Evolutionary conservation across 257 asterid species (phyloP).

Genomic region (Avicennia marina): DNA sequence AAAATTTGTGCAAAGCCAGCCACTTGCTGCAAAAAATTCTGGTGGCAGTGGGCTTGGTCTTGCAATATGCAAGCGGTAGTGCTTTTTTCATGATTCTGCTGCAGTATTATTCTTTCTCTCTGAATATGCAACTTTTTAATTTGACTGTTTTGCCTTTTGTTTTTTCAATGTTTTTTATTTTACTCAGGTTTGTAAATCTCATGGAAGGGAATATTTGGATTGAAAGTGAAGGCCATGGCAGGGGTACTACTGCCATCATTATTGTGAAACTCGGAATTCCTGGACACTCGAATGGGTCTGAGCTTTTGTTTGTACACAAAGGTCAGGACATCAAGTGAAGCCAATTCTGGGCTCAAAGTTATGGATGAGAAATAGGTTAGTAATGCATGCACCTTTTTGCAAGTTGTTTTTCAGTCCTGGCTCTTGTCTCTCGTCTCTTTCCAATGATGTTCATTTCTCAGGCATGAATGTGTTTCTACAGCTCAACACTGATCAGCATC

Average conservation of each 20-base stretch:
- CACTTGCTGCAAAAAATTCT: conserved; percentile 58
- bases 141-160: background rate
- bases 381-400: conserved; percentile 14
- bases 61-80: conserved; percentile 87
- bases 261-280: conserved; percentile 80
- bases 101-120: background rate
- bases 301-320: conserved; percentile 36
- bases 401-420: background rate
- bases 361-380: conserved; percentile 90
- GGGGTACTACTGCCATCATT: conserved; percentile 77
- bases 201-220: conserved; percentile 96
- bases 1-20: conserved; percentile 81
- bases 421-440: background rate
- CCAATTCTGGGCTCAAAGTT: conserved; percentile 71
- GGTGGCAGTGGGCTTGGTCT: conserved; percentile 97
- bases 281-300: conserved; percentile 52
- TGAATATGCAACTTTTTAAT: background rate
- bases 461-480: no score
- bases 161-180: background rate
- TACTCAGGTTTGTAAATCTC: conserved; percentile 78
- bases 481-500: no score
- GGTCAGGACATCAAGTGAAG: conserved; percentile 50
- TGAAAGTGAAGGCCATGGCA: conserved; percentile 93
- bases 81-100: conserved; percentile 5
- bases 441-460: background rate